Evolutionary conservation across 1,139 yeast species (phyloP), one percentile per base, ranked within the genome.

Genomic region (Yamadazyma sp.): DNA sequence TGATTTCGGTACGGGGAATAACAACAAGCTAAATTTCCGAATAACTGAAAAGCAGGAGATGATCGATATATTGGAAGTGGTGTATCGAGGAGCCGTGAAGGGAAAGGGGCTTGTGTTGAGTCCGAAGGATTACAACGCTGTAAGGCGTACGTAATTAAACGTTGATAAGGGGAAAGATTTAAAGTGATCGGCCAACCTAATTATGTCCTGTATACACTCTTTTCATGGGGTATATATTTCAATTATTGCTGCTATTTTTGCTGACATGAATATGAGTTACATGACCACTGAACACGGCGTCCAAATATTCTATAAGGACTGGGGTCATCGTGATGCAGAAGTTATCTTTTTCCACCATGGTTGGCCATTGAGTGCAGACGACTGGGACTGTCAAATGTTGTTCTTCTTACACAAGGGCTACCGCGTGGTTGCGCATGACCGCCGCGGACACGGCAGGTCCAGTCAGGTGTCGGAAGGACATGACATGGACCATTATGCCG

Each of bases 1-100:
- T 63, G 98, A 92, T 67, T 89, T 89, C 61, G 98, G 98, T 2
- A 92, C 98, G 0, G 99, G 99, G 30, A 88, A 92, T 57, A 92
- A 94, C 62, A 92, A 94, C 67, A 92, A 92, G 67, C 67, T 92
- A 64, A 89, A 89, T 56, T 92, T 92, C 62, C 54, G 62, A 37
- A 67, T 92, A 25, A 81, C 79, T 34, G 89, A 86, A 55, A 83
- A 85, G 47, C 97, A 92, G 59, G 97, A 89, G 50, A 61, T 92
- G 68, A 86, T 92, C 25, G 98, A 92, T 59, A 85, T 94, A 24
- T 66, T 92, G 18, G 98, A 94, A 56, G 85, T 94, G 0, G 79
- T 92, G 1, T 92, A 84, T 58, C 64, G 97, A 45, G 97, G 96
- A 0, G 97, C 97, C 2, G 69, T 79, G 30, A 89, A 89, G 64